Conservation (phyloP, 805 yeast species). For the Lipomyces anomalus region DNA sequence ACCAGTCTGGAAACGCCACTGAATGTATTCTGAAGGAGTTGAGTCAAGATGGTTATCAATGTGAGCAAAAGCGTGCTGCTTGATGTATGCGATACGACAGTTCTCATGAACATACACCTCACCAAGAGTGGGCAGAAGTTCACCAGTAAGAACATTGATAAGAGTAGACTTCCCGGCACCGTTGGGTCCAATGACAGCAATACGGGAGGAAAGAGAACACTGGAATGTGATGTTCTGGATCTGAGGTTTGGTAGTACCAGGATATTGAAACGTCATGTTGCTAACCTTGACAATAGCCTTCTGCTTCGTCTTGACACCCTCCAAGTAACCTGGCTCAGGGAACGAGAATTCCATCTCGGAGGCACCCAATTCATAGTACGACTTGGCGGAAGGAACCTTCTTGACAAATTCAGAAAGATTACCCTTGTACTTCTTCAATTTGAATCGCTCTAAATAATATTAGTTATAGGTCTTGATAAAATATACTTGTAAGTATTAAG, state of each 20-base stretch:
- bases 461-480: neutral
- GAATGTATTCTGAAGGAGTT: constrained; percentile 99
- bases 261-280: constrained; percentile 98
- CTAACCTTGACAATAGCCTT: constrained; percentile 98
- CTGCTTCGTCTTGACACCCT: constrained; percentile 99
- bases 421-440: constrained; percentile 99
- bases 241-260: constrained; percentile 98
- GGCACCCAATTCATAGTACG: constrained; percentile 98
- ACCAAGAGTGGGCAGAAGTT: constrained; percentile 95
- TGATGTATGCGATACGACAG: constrained; percentile 99
- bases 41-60: constrained; percentile 97
- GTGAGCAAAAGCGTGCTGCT: constrained; percentile 99
- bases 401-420: constrained; percentile 97
- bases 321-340: constrained; percentile 99
- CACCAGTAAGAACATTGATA: constrained; percentile 99
- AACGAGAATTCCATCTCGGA: constrained; percentile 92
- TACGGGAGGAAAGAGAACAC: constrained; percentile 98
- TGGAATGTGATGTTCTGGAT: constrained; percentile 88
- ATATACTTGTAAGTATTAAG: neutral
- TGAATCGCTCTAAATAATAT: constrained; percentile 65
- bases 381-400: constrained; percentile 97
- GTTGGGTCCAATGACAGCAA: constrained; percentile 99
- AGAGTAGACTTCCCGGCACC: constrained; percentile 99
- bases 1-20: constrained; percentile 99
- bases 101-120: constrained; percentile 99